Base-by-base conservation (phyloP, 306 rosid genomes). In the Dalbergia oliveri region DNA sequence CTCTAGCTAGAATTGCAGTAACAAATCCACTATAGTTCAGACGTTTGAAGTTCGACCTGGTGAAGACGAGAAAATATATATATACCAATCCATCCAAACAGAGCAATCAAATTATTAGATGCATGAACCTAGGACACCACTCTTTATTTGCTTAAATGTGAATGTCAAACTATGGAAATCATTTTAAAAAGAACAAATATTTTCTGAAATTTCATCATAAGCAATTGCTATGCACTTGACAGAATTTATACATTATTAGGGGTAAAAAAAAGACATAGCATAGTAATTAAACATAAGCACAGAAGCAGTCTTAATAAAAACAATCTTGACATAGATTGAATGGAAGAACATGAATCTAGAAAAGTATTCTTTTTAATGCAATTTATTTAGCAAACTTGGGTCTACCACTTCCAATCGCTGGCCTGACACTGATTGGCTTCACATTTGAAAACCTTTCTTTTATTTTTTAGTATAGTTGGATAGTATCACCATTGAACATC, bases 1-100 rank as follows among this genome's bases (percentile, higher is more conserved):
- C 95, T 88, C 91, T 92, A 85, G 92, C 95, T 47, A 94, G 91
- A 86, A 91, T 85, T 61, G 89, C 91, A 85, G 98, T 92, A 86
- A 91, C 73, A 82, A 94, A 94, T 66, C 98, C 92, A 79, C 92
- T 83, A 59, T 87, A 88, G 64, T 90, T 83, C 58, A 94, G 91
- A 43, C 98, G 90, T 72, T 87, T 92, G 79, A 94, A 91, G 76
- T 94, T 94, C 75, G 98, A 94, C 91, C 98, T 94, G 88, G 76
- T 69, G 83, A 62, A 43, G 71, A 71, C 44, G 83, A 85, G 34
- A 73, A 76, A 51, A 43, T 69, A 51, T 54, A 34, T 13, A 21
- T 8, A 23, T 63, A 69, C 18, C 26, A 11, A 69, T 23, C 21
- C 57, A 68, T 69, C 56, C 66, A 16, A 9, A 68, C 10, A 41